Base-by-base conservation (phyloP, 2,329 filamentous ascomycete genomes). In the Colletotrichum lentis region DNA sequence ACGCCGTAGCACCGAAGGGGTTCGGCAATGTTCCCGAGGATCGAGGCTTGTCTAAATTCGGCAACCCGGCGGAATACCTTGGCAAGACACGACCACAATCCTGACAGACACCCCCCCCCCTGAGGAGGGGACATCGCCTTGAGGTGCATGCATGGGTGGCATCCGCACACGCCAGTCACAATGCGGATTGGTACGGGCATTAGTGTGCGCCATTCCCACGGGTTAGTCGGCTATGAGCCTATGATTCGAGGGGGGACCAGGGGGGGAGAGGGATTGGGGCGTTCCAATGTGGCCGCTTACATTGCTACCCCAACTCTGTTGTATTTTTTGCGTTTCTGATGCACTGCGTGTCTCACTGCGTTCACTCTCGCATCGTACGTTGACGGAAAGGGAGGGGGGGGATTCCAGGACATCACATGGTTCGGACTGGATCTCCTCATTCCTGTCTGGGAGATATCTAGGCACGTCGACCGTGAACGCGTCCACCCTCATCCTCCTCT, bases 371-470 rank as follows among this genome's bases (percentile, higher is more conserved):
- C 31, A 55, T 41, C 52, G 20, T 55, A 22, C 20, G 31, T 39
- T 39, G 43, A 49, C 20, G 20, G 56, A 12, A 18, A 14, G 35
- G 35, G 16, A 37, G n/a, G n/a, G n/a, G n/a, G n/a, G n/a, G n/a
- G 49, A 59, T 22, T 24, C 20, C 44, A 39, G 56, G 31, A 39
- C 31, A 59, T 49, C 56, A 59, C 43, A 59, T 59, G 20, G 56
- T 27, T 3, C 11, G 1, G 14, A n/a, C n/a, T 37, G n/a, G 22
- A 3, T 31, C 10, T 22, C 44, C 11, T 60, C 57, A 14, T 14
- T 20, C 31, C 14, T 54, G n/a, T 5, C 5, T 20, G 27, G 27
- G 12, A 41, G 4, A 14, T 43, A 27, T 56, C 3, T 53, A 35
- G 8, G 8, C 49, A 2, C 16, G 2, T 35, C 11, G 20, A 35